Evolutionary conservation across 169 alveolate species (phyloP).

Genomic region (Cryptosporidium parvum): DNA sequence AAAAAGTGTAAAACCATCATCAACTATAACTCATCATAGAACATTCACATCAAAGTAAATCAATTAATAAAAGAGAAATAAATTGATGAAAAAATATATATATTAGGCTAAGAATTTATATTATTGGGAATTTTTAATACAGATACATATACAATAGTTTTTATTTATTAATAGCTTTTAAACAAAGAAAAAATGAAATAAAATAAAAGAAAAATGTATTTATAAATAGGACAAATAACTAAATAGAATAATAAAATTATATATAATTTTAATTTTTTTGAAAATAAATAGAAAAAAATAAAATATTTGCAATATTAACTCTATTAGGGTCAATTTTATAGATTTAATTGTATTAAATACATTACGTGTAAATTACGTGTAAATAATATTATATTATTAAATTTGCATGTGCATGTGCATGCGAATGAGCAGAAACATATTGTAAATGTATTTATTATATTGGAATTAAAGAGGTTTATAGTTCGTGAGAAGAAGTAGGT

Average conservation of each 20-base stretch:
- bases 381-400: too few relatives aligned
- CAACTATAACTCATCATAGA: conserved; percentile 31
- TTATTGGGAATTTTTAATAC: background rate
- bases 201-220: too few relatives aligned
- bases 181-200: too few relatives aligned
- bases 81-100: background rate
- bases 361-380: background rate
- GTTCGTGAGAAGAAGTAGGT: background rate
- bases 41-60: conserved; percentile 31
- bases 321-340: background rate
- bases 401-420: background rate
- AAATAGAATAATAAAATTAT: too few relatives aligned
- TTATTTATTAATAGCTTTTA: too few relatives aligned
- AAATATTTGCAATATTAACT: background rate
- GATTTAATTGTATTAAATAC: background rate
- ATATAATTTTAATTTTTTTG: too few relatives aligned
- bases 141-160: too few relatives aligned
- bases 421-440: background rate
- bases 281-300: too few relatives aligned
- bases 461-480: too few relatives aligned
- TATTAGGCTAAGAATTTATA: background rate
- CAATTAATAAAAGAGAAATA: background rate
- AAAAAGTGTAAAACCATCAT: conserved; percentile 31
- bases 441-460: background rate
- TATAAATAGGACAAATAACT: too few relatives aligned